phyloP scores from a whole-genome alignment of 139 green algal genomes.

The Marvania coccoides region DNA sequence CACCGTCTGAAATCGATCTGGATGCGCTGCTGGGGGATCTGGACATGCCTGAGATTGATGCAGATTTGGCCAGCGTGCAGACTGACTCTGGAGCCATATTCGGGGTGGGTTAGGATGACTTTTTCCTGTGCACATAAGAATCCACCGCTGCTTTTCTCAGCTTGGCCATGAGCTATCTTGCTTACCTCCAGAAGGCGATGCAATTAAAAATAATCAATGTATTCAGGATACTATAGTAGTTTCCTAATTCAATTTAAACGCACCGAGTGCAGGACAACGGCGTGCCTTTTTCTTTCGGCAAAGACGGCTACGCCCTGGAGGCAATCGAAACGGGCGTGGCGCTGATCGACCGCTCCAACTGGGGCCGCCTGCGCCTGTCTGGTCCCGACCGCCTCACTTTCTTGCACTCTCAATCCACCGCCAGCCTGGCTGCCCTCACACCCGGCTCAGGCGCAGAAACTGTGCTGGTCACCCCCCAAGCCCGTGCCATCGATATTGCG shows the following conservation, averaged over 20 bases:
- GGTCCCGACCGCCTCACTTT: conserved; percentile 47
- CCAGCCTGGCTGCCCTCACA: conserved; percentile 32
- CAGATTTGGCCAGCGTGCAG: conserved; percentile 44
- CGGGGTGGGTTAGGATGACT: not conserved
- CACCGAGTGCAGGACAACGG: conserved; percentile 27
- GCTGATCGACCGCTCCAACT: conserved; percentile 69
- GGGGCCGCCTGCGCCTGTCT: conserved; percentile 54
- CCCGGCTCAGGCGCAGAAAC: conserved; percentile 53
- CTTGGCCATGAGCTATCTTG: not conserved
- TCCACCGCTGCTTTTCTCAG: no score
- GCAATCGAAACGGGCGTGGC: conserved; percentile 39
- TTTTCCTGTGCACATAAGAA: no score
- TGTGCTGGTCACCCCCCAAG: conserved; percentile 60
- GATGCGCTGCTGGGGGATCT: conserved; percentile 17
- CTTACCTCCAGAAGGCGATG: not conserved
- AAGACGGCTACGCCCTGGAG: conserved; percentile 36
- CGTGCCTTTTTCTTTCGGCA: conserved; percentile 43
- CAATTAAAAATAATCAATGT: conserved; percentile 8
- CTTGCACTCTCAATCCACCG: conserved; percentile 66
- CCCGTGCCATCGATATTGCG: conserved; percentile 53
- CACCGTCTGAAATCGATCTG: not conserved
- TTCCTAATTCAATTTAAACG: not conserved
- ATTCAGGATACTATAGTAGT: not conserved
- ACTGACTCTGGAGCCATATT: conserved; percentile 26
- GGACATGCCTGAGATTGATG: conserved; percentile 63